Evolutionary conservation across 1,284 basidiomycete species (phyloP), one percentile per base, ranked within the genome.

Genomic region (Ustilago esculenta): DNA sequence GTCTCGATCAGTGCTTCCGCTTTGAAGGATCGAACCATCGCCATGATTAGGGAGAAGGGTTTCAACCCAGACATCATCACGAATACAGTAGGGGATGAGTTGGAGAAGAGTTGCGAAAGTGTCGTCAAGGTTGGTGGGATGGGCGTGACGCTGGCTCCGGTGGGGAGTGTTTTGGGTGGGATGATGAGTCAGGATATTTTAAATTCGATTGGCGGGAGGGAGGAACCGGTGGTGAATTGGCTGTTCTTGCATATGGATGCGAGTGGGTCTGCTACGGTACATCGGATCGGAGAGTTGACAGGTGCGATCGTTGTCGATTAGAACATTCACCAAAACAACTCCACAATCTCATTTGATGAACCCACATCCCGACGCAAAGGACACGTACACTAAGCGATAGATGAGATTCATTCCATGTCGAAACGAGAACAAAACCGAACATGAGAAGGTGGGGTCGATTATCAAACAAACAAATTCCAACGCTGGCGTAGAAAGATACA

Each of bases 121-220:
- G 37, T 40, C 23, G 48, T 40, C 0, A 24, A 33, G 30, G 39
- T 66, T 90, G 90, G 54, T 84, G 87, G 37, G 72, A 90, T 41
- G 84, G 88, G 11, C 85, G 84, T 15, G 90, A 95, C 84, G 88
- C 91, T 4, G 91, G 94, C 2, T 88, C 94, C 4, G 90, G 93
- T 80, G 5, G 61, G 46, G 4, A 94, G 94, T 0, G 90, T 98
- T 25, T 85, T 98, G 39, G 95, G 96, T 25, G 96, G 96, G 14
- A 87, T 98, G 82, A 84, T 98, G 14, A 94, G 90, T 2, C 96
- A 98, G 83, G 95, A 98, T 81, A 90, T 98, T 47, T 85, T 99
- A 39, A 95, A 97, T 82, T 88, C 91, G 0, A 85, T 98, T 32
- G 91, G 90, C 36, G 91, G 90, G 50, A 89, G 92, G 51, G 94